These are phyloP conservation scores for Suillus tomentosus DNA, from an alignment of 768 basidiomycete species.

Conservation along the genomic window DNA sequence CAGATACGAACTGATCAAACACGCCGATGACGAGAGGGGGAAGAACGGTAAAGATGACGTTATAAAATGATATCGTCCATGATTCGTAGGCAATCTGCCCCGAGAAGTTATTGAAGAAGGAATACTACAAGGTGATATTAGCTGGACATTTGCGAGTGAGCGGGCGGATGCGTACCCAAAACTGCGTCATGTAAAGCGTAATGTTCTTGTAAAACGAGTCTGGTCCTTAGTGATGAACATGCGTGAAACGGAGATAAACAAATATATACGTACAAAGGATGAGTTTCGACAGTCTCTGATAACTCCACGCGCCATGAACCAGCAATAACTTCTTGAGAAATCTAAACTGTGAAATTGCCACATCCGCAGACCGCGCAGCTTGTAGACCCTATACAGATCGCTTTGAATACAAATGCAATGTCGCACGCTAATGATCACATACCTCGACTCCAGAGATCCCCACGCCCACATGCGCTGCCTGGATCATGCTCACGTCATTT, in stretches of 20 bases:
- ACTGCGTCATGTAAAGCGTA: conserved; percentile 96
- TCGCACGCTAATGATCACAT: conserved; percentile 17
- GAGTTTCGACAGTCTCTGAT: conserved; percentile 90
- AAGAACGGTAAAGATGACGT: conserved; percentile 93
- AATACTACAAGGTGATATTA: conserved; percentile 62
- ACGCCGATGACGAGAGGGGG: conserved; percentile 97
- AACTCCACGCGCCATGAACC: conserved; percentile 99
- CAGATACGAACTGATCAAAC: conserved; percentile 98
- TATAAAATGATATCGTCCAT: conserved; percentile 97
- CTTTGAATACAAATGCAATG: neutral
- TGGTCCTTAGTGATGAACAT: conserved; percentile 31
- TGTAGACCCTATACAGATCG: conserved; percentile 72
- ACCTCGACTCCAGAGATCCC: conserved; percentile 98
- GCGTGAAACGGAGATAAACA: neutral
- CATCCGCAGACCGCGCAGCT: conserved; percentile 96
- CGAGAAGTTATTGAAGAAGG: conserved; percentile 99
- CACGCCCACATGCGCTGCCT: conserved; percentile 96
- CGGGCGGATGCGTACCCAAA: conserved; percentile 70
- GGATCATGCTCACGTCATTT: conserved; percentile 99
- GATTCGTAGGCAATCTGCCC: conserved; percentile 98
- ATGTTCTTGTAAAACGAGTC: conserved; percentile 99
- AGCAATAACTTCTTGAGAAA: conserved; percentile 92
- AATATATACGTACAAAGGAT: conserved; percentile 78
- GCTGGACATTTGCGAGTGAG: neutral
- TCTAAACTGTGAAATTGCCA: conserved; percentile 97